These are phyloP conservation scores for Linnemannia hyalina DNA, from an alignment of 192 early-diverging fungal genomes.

Conservation along the genomic window DNA sequence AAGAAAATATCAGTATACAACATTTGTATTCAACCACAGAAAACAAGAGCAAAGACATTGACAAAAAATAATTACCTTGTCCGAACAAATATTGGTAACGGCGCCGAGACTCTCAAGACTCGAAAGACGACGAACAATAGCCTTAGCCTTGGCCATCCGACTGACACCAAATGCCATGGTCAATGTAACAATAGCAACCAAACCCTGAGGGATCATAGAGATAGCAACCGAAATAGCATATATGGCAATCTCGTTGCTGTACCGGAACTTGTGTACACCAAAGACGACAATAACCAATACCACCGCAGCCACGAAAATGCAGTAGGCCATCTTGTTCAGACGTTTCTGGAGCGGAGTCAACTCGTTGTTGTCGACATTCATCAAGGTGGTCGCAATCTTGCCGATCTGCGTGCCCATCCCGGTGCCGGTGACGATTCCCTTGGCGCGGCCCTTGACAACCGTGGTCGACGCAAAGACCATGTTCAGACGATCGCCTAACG, in stretches of 20 bases:
- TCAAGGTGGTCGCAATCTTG: slow-evolving; percentile 87
- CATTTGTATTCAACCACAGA: slow-evolving; percentile 37
- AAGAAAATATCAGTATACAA: not conserved
- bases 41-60: slow-evolving; percentile 53
- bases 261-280: slow-evolving; percentile 72
- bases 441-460: slow-evolving; percentile 90
- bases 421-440: slow-evolving; percentile 87
- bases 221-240: slow-evolving; percentile 90
- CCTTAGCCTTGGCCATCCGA: slow-evolving; percentile 85
- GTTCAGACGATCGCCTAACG: slow-evolving; percentile 91
- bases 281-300: slow-evolving; percentile 86
- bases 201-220: slow-evolving; percentile 93
- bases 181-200: slow-evolving; percentile 91
- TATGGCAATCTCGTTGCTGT: slow-evolving; percentile 71
- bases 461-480: slow-evolving; percentile 91
- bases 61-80: slow-evolving; percentile 83
- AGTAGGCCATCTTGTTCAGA: slow-evolving; percentile 80
- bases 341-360: slow-evolving; percentile 74
- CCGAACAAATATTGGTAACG: slow-evolving; percentile 94
- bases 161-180: slow-evolving; percentile 93
- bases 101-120: slow-evolving; percentile 92
- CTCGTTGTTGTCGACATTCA: slow-evolving; percentile 64
- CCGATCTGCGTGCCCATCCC: slow-evolving; percentile 92
- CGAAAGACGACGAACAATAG: slow-evolving; percentile 89
- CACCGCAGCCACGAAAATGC: slow-evolving; percentile 81